Base-by-base conservation (phyloP, 306 rosid species). In the Glycine soja region DNA sequence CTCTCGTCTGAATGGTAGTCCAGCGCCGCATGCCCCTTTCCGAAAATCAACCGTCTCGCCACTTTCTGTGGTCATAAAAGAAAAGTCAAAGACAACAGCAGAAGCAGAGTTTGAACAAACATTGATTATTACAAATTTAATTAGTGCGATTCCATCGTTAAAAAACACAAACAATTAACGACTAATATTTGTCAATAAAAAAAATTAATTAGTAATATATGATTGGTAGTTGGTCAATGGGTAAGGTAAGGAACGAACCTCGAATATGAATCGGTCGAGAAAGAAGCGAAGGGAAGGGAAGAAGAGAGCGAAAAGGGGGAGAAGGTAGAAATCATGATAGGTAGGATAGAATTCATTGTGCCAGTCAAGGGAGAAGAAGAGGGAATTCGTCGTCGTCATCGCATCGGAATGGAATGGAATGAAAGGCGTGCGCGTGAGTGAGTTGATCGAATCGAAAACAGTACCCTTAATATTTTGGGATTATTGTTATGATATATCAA, bases 251-350 rank as follows among this genome's bases (percentile, higher is more conserved):
- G 38, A 5, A 3, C 57, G 67, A 88, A 96, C 99, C 99, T 96
- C 95, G 78, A 96, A 92, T n/a, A 96, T 51, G 69, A 96, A 87
- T 77, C 89, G 88, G 72, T 96, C 99, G 74, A 96, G 95, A 30
- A 93, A 69, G 85, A 90, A 92, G 9, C 99, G 97, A 42, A 88
- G 75, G 13, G 88, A 54, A 65, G 97, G 98, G 87, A 96, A 96
- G 86, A 88, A 85, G 66, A 96, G 77, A 56, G 83, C 86, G 80
- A 92, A 90, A 78, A 92, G 36, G 8, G 93, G 98, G 56, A 96
- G 97, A 65, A 92, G 9, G 57, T 53, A 5, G 84, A 93, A 96
- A 92, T 93, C 99, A 8, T 82, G 82, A 62, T 90, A 91, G 0
- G 73, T 77, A 12, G 99, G 98, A 83, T 84, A 90, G 6, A 97